A percentile compares a stretch with the other conserved stretches of the same genome.
Evolutionary conservation across 345 rosid species (phyloP).

Genomic region (Eucalyptus pauciflora): DNA sequence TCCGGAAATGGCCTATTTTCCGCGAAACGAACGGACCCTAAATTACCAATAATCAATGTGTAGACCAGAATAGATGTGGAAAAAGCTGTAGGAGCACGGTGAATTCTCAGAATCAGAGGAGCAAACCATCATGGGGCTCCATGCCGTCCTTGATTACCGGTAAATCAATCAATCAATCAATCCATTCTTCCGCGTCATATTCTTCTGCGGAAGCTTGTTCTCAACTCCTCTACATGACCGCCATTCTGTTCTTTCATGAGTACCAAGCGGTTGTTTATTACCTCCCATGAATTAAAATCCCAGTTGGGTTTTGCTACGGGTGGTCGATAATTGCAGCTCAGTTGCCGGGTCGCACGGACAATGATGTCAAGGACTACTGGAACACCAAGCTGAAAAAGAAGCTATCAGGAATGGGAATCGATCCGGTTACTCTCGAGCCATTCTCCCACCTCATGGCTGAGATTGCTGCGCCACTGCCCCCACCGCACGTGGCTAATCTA

Average conservation of each 20-base stretch:
- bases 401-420: slow-evolving; percentile 91
- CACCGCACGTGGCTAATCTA: slow-evolving; percentile 86
- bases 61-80: slow-evolving; percentile 88
- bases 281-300: background rate
- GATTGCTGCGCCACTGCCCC: slow-evolving; percentile 83
- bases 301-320: slow-evolving; percentile 11
- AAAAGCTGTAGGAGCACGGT: slow-evolving; percentile 84
- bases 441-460: slow-evolving; percentile 98
- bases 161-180: background rate
- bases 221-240: background rate
- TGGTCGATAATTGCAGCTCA: slow-evolving; percentile 95
- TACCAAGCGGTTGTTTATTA: background rate
- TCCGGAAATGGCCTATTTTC: too few relatives aligned
- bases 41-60: background rate
- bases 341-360: slow-evolving; percentile 86
- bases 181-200: background rate
- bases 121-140: slow-evolving; percentile 80
- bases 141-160: slow-evolving; percentile 90
- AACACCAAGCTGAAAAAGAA: slow-evolving; percentile 93
- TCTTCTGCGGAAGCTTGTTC: background rate
- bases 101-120: slow-evolving; percentile 72
- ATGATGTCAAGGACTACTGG: slow-evolving; percentile 96
- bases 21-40: too few relatives aligned
- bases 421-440: slow-evolving; percentile 93
- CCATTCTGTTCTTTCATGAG: background rate